Percentiles rank a stretch among this genome's conserved stretches.
Conservation (phyloP, 108 stramenopile species). For the Fistulifera pelliculosa region DNA sequence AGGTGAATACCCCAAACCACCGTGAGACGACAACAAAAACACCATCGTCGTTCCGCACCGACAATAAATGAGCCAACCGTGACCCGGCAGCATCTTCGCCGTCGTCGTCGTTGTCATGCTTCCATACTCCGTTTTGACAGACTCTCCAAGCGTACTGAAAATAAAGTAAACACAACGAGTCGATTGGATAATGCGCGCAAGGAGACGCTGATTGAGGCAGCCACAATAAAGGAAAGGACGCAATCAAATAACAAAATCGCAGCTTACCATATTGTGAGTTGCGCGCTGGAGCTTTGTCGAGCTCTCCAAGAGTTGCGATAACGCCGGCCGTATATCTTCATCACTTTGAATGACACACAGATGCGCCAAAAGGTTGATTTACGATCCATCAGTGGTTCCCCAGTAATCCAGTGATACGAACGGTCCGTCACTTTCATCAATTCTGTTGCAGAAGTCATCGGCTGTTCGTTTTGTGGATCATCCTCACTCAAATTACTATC, state of each 20-base stretch:
- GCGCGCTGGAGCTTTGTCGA: constrained; percentile 23
- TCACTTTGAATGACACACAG: constrained; percentile 20
- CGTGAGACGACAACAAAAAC: constrained; percentile 84
- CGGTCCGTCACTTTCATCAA: not conserved
- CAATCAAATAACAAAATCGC: no score
- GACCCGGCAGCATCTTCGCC: constrained; percentile 84
- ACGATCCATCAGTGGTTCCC: constrained; percentile 21
- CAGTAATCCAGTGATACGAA: constrained; percentile 18
- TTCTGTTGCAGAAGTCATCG: not conserved
- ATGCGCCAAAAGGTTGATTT: constrained; percentile 33
- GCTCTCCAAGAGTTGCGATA: constrained; percentile 17
- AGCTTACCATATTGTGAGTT: constrained; percentile 23
- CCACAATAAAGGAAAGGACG: no score
- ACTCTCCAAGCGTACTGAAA: no score
- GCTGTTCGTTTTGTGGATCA: not conserved
- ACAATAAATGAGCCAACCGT: constrained; percentile 67
- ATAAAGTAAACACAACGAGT: no score
- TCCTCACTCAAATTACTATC: not conserved
- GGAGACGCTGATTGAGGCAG: no score
- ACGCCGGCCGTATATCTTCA: constrained; percentile 13
- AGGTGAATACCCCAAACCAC: constrained; percentile 86
- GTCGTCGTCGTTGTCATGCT: constrained; percentile 86
- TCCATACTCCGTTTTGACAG: constrained; percentile 1
- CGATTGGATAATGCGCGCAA: no score
- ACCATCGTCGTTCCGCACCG: constrained; percentile 58